A percentile compares a stretch with the other conserved stretches of the same genome.
These are phyloP conservation scores for Acarospora socialis DNA, from an alignment of 2,329 filamentous ascomycete genomes.

Conservation along the genomic window DNA sequence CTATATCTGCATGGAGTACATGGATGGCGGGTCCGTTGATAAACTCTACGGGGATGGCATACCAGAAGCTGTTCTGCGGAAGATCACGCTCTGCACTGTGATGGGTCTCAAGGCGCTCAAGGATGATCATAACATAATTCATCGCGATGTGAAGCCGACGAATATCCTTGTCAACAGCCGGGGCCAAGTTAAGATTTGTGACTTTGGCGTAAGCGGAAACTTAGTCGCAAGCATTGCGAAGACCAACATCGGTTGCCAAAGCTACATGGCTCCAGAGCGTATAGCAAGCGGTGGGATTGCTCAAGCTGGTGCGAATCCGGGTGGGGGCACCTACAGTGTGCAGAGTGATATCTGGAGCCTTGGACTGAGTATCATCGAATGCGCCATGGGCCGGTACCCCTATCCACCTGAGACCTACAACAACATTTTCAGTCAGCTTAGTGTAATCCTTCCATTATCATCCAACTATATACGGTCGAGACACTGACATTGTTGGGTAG, in stretches of 20 bases:
- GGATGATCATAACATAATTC: slow-evolving; percentile 98
- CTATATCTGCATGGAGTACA: slow-evolving; percentile 98
- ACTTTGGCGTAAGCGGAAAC: slow-evolving; percentile 95
- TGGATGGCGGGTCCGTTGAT: slow-evolving; percentile 97
- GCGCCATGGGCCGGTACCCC: slow-evolving; percentile 83
- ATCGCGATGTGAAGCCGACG: slow-evolving; percentile 97
- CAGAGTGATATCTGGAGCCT: slow-evolving; percentile 98
- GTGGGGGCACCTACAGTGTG: slow-evolving; percentile 84
- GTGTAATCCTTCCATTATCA: slow-evolving; percentile 47
- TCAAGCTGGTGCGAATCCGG: slow-evolving; percentile 50
- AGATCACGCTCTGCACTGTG: slow-evolving; percentile 79
- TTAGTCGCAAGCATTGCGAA: slow-evolving; percentile 94
- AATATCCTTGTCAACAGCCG: slow-evolving; percentile 86
- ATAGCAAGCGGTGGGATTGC: slow-evolving; percentile 78
- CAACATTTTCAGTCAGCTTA: slow-evolving; percentile 95
- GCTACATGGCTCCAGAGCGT: slow-evolving; percentile 95
- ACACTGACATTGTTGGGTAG: slow-evolving; percentile 34
- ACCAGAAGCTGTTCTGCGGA: slow-evolving; percentile 73
- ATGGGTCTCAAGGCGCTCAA: slow-evolving; percentile 88
- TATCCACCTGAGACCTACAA: slow-evolving; percentile 96
- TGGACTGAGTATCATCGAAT: slow-evolving; percentile 88
- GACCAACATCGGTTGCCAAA: slow-evolving; percentile 97
- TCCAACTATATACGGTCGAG: slow-evolving; percentile 4
- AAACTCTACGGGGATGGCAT: slow-evolving; percentile 86
- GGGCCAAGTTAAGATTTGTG: slow-evolving; percentile 94